Percentiles rank a stretch among this genome's conserved stretches.
Conservation (phyloP, 176 grass and related monocot species). For the Oryza rufipogon region DNA sequence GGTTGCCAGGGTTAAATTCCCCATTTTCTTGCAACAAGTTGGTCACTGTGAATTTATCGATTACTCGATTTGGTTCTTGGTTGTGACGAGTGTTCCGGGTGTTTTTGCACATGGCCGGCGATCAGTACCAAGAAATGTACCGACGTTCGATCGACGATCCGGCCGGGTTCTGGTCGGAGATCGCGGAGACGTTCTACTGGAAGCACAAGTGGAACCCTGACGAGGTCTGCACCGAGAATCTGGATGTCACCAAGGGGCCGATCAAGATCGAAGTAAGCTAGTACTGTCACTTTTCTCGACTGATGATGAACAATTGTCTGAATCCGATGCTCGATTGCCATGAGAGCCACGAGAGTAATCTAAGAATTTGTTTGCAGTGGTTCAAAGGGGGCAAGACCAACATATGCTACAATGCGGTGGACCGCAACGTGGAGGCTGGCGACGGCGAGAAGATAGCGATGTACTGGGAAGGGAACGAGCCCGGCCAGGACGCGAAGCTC, state of each 20-base stretch:
- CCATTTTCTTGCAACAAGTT: background rate
- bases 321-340: background rate
- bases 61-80: background rate
- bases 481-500: conserved; percentile 54
- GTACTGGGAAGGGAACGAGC: conserved; percentile 94
- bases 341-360: background rate
- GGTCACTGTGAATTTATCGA: background rate
- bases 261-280: conserved; percentile 66
- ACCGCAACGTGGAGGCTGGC: conserved; percentile 73
- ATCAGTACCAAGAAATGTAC: conserved; percentile 85
- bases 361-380: conserved; percentile 49
- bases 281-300: background rate
- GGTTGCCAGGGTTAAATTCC: background rate
- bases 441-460: conserved; percentile 83
- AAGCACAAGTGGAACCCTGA: conserved; percentile 84
- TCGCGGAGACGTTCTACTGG: conserved; percentile 87
- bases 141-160: conserved; percentile 78
- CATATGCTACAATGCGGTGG: conserved; percentile 94
- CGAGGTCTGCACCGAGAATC: conserved; percentile 79
- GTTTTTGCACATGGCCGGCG: conserved; percentile 1
- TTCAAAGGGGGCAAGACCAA: conserved; percentile 92
- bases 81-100: conserved; percentile 25
- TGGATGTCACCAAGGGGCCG: conserved; percentile 67
- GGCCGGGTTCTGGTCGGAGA: conserved; percentile 83
- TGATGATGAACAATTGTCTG: conserved; percentile 16